Evolutionary conservation across 2,329 filamentous ascomycete genomes (phyloP).

Genomic region (Paecilomyces sp.): DNA sequence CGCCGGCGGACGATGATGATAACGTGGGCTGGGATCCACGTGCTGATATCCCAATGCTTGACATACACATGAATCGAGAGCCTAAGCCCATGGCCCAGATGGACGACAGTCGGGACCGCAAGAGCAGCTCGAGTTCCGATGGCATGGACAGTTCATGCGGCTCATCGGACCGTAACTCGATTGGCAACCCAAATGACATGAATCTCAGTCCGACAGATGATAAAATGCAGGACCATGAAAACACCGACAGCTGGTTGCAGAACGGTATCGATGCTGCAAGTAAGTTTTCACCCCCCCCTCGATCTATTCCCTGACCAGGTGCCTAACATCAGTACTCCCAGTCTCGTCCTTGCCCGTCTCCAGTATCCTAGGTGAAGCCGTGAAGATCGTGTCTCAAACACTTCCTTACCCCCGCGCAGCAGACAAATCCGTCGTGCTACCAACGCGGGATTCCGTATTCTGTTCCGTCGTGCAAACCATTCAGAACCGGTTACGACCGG

Average conservation of each 20-base stretch:
- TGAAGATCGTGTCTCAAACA: constrained; percentile 55
- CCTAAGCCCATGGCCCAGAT: constrained; percentile 19
- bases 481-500: constrained; percentile 44
- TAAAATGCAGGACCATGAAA: constrained; percentile 26
- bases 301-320: neutral
- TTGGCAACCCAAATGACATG: constrained; percentile 20
- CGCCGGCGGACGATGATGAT: constrained; percentile 32
- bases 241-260: constrained; percentile 27
- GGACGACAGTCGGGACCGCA: constrained; percentile 22
- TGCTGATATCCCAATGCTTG: constrained; percentile 23
- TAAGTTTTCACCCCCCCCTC: constrained; percentile 13
- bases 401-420: constrained; percentile 46
- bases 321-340: constrained; percentile 5
- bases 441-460: constrained; percentile 39
- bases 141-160: constrained; percentile 22
- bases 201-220: constrained; percentile 20
- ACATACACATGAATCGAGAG: constrained; percentile 17
- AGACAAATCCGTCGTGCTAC: constrained; percentile 21
- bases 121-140: constrained; percentile 17
- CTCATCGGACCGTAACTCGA: constrained; percentile 22
- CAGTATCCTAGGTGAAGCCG: constrained; percentile 31
- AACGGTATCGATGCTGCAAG: constrained; percentile 29
- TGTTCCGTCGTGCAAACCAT: constrained; percentile 48
- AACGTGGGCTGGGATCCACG: constrained; percentile 30
- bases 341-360: constrained; percentile 33